phyloP scores from a whole-genome alignment of 331 rosid species.

The Telfairia occidentalis region DNA sequence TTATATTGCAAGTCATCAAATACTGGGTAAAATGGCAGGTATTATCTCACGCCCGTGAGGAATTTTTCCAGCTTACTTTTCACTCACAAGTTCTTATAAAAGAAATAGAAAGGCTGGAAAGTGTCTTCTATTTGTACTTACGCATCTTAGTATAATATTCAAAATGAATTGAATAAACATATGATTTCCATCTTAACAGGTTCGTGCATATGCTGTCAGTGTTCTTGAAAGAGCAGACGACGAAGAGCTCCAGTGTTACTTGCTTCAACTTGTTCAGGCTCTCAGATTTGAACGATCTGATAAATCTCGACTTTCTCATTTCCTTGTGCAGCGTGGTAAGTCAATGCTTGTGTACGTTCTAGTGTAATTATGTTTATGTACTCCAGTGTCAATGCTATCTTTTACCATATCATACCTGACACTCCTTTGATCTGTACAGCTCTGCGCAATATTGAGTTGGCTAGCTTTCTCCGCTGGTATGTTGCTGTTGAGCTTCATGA shows the following conservation, averaged over 20 bases:
- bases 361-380: slow-evolving; percentile 6
- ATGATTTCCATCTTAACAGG: slow-evolving; percentile 37
- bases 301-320: slow-evolving; percentile 84
- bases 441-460: slow-evolving; percentile 73
- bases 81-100: neutral
- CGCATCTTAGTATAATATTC: neutral
- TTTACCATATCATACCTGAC: slow-evolving; percentile 29
- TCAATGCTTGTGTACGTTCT: neutral
- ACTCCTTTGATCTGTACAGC: slow-evolving; percentile 46
- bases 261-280: slow-evolving; percentile 97
- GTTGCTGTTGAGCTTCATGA: slow-evolving; percentile 95
- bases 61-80: neutral
- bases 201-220: slow-evolving; percentile 98
- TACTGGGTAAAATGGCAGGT: neutral
- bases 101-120: neutral
- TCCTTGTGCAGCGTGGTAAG: slow-evolving; percentile 86
- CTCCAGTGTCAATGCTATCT: slow-evolving; percentile 9
- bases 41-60: neutral
- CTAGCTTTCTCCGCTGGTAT: slow-evolving; percentile 99
- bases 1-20: neutral
- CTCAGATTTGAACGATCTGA: slow-evolving; percentile 96
- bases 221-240: slow-evolving; percentile 98
- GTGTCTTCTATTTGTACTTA: neutral
- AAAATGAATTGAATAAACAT: slow-evolving; percentile 12
- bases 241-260: slow-evolving; percentile 93